Base-by-base conservation (phyloP, 2,329 filamentous ascomycete genomes). In the Emergomyces orientalis region DNA sequence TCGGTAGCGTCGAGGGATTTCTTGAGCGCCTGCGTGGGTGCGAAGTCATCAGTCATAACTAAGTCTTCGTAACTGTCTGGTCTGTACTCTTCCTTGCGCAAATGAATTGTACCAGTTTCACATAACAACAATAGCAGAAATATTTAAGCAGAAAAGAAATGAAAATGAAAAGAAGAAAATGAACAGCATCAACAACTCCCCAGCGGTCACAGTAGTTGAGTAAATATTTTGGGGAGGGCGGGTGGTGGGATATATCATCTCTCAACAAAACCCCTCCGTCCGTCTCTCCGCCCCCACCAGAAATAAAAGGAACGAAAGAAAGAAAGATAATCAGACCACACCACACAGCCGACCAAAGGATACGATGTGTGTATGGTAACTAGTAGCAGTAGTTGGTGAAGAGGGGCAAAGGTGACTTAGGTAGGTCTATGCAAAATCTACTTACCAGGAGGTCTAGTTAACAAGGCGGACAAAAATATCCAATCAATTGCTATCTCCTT, bases 1-100 rank as follows among this genome's bases (percentile, higher is more conserved):
- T 57, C 19, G 30, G 57, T 47, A 30, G 59, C 19, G 37, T 61
- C 30, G 32, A 55, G 41, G 19, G 51, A 63, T 43, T 41, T 41
- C 22, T 47, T 51, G 14, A 60, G 45, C 59, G n/a, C 30, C 49
- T 60, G 41, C 17, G 59, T n/a, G 17, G 30, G 25, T 9, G 27
- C 19, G 13, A 37, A 49, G 39, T 60, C 45, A 41, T 49, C 59
- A 60, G 43, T 27, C 51, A 54, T 62, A 22, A 52, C 17, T 39
- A 17, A 22, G 39, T 37, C 22, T 22, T 62, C 22, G 34, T 43
- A 52, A 43, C 25, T 52, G 14, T 11, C 19, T 47, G 19, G 7
- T 43, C 14, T n/a, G 41, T 17, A 17, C 41, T 17, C 4, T 43
- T 43, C 17, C 14, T 6, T 43, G 41, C 3, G 7, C 37, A 43